These are phyloP conservation scores for Macrophomina pseudophaseolina DNA, from an alignment of 2,329 filamentous ascomycete genomes.

Conservation along the genomic window DNA sequence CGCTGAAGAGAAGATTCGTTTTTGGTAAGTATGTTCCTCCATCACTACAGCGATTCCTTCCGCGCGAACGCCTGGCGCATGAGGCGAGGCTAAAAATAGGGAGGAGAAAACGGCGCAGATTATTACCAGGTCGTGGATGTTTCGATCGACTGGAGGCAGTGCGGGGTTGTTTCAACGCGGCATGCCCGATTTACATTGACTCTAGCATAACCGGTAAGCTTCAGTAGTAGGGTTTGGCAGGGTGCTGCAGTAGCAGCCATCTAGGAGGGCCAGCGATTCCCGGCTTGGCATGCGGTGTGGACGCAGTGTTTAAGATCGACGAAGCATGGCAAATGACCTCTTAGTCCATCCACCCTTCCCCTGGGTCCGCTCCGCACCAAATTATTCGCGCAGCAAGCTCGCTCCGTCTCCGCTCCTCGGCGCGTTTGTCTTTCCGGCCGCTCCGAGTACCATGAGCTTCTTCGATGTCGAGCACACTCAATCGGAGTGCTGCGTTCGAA, in stretches of 20 bases:
- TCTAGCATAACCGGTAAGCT: background rate
- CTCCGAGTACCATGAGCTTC: background rate
- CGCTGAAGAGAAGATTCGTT: too few relatives aligned
- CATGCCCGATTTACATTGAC: background rate
- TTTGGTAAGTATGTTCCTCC: too few relatives aligned
- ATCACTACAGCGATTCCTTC: background rate
- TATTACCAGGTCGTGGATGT: background rate
- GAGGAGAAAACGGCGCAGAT: background rate
- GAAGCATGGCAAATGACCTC: background rate
- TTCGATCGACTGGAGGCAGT: background rate
- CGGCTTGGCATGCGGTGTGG: background rate
- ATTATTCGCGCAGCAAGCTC: background rate
- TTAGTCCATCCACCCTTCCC: background rate
- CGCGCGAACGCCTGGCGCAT: background rate
- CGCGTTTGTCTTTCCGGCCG: background rate
- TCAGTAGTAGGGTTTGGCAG: background rate
- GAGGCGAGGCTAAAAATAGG: background rate
- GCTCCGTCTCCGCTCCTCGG: background rate
- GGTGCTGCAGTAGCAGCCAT: background rate
- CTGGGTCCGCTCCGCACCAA: background rate
- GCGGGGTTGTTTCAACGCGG: background rate
- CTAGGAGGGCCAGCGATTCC: background rate
- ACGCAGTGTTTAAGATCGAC: background rate
- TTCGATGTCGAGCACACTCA: background rate
- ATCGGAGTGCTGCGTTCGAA: background rate